A percentile compares a stretch with the other conserved stretches of the same genome.
These are phyloP conservation scores for Tritrichomonas foetus DNA, from an alignment of 208 protist genomes.

Conservation along the genomic window DNA sequence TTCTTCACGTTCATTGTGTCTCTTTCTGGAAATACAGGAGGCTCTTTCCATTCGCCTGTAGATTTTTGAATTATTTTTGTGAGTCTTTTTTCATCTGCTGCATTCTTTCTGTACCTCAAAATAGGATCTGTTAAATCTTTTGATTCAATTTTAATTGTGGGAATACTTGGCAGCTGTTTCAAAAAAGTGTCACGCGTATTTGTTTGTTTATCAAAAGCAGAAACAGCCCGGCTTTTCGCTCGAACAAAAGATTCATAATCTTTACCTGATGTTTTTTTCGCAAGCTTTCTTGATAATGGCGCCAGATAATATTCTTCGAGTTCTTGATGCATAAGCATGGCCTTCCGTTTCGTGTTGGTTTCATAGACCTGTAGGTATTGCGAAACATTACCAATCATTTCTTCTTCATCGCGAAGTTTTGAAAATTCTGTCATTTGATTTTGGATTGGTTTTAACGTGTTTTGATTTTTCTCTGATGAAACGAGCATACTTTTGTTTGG, in stretches of 20 bases:
- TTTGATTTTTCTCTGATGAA: not conserved
- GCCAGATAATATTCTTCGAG: conserved; percentile 13
- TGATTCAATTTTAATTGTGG: not conserved
- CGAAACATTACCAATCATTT: not conserved
- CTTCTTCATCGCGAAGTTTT: not conserved
- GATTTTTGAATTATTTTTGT: not conserved
- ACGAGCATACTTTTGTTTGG: not conserved
- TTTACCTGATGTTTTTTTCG: not conserved
- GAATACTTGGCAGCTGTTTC: not conserved
- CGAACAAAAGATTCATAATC: not conserved
- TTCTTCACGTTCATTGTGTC: conserved; percentile 15
- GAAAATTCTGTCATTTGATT: not conserved
- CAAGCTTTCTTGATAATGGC: not conserved
- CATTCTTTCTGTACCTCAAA: not conserved
- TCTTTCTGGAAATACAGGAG: not conserved
- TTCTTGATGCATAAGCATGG: not conserved
- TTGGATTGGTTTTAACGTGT: not conserved
- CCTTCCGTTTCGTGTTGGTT: not conserved
- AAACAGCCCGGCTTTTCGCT: not conserved
- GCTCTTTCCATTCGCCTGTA: not conserved
- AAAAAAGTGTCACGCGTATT: not conserved
- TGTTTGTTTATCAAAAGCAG: not conserved
- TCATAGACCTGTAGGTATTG: not conserved
- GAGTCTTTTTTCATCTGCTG: not conserved
- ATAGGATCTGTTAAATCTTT: not conserved